Percentiles rank a stretch among this genome's conserved stretches.
Conservation (phyloP, 1,284 basidiomycete genomes). For the Gymnopus androsaceus region DNA sequence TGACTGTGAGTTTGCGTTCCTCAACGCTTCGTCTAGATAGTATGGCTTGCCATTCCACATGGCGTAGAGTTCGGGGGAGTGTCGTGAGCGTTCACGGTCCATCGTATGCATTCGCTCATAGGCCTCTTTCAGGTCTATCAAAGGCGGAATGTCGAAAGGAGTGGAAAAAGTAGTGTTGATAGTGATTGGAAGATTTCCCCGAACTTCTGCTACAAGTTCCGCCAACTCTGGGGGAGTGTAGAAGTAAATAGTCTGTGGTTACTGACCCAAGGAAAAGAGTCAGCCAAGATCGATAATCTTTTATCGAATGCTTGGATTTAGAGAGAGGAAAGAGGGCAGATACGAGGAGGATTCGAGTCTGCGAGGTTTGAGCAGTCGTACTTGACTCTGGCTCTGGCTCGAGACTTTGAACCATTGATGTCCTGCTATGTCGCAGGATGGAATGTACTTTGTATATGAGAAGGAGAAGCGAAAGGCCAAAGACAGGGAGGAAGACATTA, state of each 20-base stretch:
- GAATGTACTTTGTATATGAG: no score
- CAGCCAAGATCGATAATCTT: slow-evolving; percentile 47
- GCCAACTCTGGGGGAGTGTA: slow-evolving; percentile 46
- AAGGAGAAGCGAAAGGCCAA: no score
- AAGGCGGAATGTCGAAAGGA: slow-evolving; percentile 49
- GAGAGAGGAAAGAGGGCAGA: slow-evolving; percentile 52
- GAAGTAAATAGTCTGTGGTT: slow-evolving; percentile 52
- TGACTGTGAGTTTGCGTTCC: slow-evolving; percentile 29
- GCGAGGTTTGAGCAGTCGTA: no score
- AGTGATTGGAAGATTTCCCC: slow-evolving; percentile 36
- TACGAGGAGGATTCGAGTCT: slow-evolving; percentile 50
- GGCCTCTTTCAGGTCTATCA: slow-evolving; percentile 31
- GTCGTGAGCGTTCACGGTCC: slow-evolving; percentile 43
- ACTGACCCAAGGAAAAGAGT: slow-evolving; percentile 41
- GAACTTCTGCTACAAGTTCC: slow-evolving; percentile 31
- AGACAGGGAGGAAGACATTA: no score
- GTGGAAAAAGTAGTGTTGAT: slow-evolving; percentile 48
- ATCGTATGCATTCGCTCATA: slow-evolving; percentile 44
- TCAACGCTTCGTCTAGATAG: slow-evolving; percentile 44
- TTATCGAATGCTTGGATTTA: slow-evolving; percentile 48
- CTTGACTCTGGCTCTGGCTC: no score
- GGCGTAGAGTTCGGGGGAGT: slow-evolving; percentile 52
- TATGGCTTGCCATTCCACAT: slow-evolving; percentile 56
- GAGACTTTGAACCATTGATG: no score
- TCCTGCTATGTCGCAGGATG: no score